A percentile compares a stretch with the other conserved stretches of the same genome.
Evolutionary conservation across 257 asterid genomes (phyloP).

Genomic region (Solanum piurae): DNA sequence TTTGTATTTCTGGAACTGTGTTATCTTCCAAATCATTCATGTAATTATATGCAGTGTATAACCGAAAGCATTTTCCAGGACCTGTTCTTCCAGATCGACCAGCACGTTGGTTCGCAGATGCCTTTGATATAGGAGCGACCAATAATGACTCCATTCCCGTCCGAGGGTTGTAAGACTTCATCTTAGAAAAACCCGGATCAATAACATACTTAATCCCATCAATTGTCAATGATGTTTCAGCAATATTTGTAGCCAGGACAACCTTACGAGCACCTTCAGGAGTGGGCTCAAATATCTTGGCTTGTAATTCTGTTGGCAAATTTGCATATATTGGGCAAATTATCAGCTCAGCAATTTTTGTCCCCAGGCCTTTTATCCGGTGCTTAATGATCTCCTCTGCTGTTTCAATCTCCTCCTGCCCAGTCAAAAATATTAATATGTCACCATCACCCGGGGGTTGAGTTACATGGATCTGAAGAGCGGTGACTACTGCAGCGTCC

Average conservation of each 20-base stretch:
- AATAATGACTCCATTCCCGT: constrained; percentile 86
- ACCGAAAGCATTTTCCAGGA: constrained; percentile 87
- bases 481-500: constrained; percentile 85
- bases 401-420: constrained; percentile 38
- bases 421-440: constrained; percentile 68
- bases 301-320: constrained; percentile 31
- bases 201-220: constrained; percentile 94
- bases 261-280: constrained; percentile 43
- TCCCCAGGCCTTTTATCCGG: constrained; percentile 28
- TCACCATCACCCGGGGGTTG: constrained; percentile 91
- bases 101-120: constrained; percentile 93
- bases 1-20: constrained; percentile 87
- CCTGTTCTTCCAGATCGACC: constrained; percentile 98
- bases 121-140: constrained; percentile 82
- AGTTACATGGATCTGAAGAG: constrained; percentile 81
- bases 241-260: constrained; percentile 36
- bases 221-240: constrained; percentile 87
- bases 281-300: constrained; percentile 33
- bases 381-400: constrained; percentile 34
- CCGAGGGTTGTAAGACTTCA: constrained; percentile 87
- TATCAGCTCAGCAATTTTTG: constrained; percentile 35
- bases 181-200: constrained; percentile 91
- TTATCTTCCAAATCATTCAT: constrained; percentile 78
- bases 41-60: constrained; percentile 71
- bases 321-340: constrained; percentile 40